Conservation (phyloP, 2,329 filamentous ascomycete genomes). For the Pseudogymnoascus sp. region DNA sequence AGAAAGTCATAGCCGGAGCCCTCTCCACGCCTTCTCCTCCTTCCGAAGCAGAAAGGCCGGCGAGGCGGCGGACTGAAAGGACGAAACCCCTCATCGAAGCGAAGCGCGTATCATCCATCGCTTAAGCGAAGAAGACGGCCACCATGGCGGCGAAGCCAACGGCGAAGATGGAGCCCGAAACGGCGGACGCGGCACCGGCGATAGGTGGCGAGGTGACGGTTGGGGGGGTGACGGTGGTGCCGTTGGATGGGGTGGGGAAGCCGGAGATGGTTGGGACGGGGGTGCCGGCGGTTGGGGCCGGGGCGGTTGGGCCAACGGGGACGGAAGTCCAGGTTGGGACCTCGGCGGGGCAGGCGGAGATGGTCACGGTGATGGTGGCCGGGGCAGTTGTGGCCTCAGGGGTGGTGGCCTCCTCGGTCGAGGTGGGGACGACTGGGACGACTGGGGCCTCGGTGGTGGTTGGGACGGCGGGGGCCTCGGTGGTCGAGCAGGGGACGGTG, state of each 20-base stretch:
- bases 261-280: constrained; percentile 9
- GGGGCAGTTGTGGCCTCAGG: background rate
- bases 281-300: background rate
- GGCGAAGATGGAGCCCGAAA: constrained; percentile 28
- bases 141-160: constrained; percentile 20
- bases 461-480: constrained; percentile 24
- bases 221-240: constrained; percentile 15
- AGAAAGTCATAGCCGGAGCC: background rate
- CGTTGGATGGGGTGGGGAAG: constrained; percentile 15
- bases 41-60: background rate
- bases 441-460: constrained; percentile 21
- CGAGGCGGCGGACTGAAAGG: background rate
- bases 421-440: constrained; percentile 20
- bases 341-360: constrained; percentile 33
- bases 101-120: constrained; percentile 8
- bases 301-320: background rate
- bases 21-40: background rate
- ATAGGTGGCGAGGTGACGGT: constrained; percentile 16
- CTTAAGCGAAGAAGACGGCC: constrained; percentile 29
- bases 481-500: constrained; percentile 20
- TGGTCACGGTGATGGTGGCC: constrained; percentile 31
- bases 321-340: constrained; percentile 14
- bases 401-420: constrained; percentile 14
- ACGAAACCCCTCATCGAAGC: background rate
- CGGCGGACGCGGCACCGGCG: constrained; percentile 26